Conservation (phyloP, 306 rosid species). For the Aeschynomene evenia region DNA sequence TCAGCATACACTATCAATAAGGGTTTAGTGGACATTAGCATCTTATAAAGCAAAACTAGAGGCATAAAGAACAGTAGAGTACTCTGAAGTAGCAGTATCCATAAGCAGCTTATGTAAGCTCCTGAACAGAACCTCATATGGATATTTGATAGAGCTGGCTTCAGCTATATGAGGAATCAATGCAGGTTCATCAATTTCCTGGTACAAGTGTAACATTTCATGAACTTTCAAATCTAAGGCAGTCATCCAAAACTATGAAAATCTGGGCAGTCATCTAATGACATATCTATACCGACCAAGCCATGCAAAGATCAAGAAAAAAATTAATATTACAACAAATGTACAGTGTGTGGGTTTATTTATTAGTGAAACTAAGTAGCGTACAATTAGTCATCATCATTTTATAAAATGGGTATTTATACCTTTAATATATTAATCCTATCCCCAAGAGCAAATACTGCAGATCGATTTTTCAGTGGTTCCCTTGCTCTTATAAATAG, state of each 20-base stretch:
- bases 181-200: constrained; percentile 75
- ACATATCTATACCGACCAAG: not conserved
- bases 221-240: not conserved
- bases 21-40: constrained; percentile 11
- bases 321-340: not conserved
- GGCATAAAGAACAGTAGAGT: constrained; percentile 34
- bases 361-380: constrained; percentile 6
- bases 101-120: constrained; percentile 74
- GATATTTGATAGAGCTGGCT: constrained; percentile 66
- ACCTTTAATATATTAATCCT: constrained; percentile 89
- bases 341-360: not conserved
- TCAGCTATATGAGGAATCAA: constrained; percentile 76
- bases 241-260: not conserved
- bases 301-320: not conserved
- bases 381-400: not conserved
- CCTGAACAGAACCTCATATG: constrained; percentile 74
- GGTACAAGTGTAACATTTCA: not conserved
- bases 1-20: not conserved
- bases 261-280: not conserved
- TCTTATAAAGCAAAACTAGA: constrained; percentile 6
- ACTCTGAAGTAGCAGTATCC: constrained; percentile 80
- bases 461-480: constrained; percentile 94
- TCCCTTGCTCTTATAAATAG: constrained; percentile 83
- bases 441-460: constrained; percentile 92
- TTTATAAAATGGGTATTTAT: constrained; percentile 12